Conservation (phyloP, 2,329 filamentous ascomycete species). For the Alternaria sp. region DNA sequence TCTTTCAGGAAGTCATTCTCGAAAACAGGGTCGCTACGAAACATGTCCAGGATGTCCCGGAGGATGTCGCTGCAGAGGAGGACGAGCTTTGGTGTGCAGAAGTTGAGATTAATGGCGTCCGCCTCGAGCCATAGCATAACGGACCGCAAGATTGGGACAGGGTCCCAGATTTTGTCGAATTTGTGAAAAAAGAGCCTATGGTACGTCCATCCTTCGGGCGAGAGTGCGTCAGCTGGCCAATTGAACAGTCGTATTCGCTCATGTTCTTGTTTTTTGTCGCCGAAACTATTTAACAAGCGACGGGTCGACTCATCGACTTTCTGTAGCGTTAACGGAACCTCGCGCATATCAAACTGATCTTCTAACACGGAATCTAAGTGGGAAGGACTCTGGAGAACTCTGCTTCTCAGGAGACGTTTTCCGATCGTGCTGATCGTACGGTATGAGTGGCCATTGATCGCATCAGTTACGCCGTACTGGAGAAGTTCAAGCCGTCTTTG, state of each 20-base stretch:
- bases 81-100: background rate
- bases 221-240: background rate
- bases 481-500: fast-evolving
- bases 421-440: background rate
- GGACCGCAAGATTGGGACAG: background rate
- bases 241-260: background rate
- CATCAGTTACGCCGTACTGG: background rate
- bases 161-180: background rate
- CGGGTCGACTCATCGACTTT: background rate
- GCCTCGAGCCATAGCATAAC: background rate
- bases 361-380: fast-evolving
- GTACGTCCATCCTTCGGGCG: fast-evolving
- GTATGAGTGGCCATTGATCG: background rate
- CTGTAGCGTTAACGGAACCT: fast-evolving
- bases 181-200: background rate
- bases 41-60: background rate
- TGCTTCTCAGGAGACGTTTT: background rate
- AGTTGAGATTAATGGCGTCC: background rate
- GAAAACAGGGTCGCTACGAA: background rate
- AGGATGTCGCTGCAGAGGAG: background rate
- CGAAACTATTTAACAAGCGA: fast-evolving
- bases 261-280: background rate
- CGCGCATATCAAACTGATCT: fast-evolving
- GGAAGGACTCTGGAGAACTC: background rate
- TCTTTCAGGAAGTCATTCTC: background rate